Conservation (phyloP, 805 yeast species). For the Metschnikowia borealis region DNA sequence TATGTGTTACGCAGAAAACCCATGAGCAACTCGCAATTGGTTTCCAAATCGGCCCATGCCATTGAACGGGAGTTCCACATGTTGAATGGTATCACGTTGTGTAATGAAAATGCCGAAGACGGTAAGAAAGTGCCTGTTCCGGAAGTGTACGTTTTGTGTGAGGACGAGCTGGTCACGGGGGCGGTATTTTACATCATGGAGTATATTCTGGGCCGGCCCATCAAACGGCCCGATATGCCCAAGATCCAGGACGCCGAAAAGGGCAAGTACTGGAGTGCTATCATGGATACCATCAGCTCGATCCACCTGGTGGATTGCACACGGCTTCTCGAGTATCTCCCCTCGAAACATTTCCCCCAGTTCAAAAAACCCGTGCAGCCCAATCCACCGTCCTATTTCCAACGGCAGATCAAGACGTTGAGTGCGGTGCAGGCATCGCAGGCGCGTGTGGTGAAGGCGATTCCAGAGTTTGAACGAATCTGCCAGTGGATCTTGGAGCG, state of each 20-base stretch:
- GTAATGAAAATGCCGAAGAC: constrained; percentile 20
- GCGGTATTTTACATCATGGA: constrained; percentile 60
- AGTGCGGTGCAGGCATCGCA: constrained; percentile 38
- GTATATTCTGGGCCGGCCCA: constrained; percentile 52
- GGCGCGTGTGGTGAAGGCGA: constrained; percentile 38
- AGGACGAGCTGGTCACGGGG: constrained; percentile 52
- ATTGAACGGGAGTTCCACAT: constrained; percentile 58
- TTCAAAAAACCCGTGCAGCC: constrained; percentile 22
- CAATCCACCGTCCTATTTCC: constrained; percentile 38
- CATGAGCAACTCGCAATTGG: constrained; percentile 43
- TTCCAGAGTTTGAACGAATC: constrained; percentile 44
- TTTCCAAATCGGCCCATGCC: constrained; percentile 57
- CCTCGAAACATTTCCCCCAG: constrained; percentile 43
- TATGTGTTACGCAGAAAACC: constrained; percentile 59
- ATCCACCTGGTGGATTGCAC: constrained; percentile 49
- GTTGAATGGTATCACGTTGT: constrained; percentile 34
- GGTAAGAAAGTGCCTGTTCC: constrained; percentile 50
- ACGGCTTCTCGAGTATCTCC: constrained; percentile 40
- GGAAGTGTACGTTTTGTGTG: constrained; percentile 47
- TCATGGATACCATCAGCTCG: constrained; percentile 43
- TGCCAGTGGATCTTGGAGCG: constrained; percentile 38
- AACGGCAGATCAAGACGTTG: constrained; percentile 50
- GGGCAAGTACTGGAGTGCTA: constrained; percentile 42
- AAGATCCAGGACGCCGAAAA: constrained; percentile 26
- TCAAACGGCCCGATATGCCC: constrained; percentile 50